Conservation (phyloP, 2,329 filamentous ascomycete species). For the Drechslerella dactyloides region DNA sequence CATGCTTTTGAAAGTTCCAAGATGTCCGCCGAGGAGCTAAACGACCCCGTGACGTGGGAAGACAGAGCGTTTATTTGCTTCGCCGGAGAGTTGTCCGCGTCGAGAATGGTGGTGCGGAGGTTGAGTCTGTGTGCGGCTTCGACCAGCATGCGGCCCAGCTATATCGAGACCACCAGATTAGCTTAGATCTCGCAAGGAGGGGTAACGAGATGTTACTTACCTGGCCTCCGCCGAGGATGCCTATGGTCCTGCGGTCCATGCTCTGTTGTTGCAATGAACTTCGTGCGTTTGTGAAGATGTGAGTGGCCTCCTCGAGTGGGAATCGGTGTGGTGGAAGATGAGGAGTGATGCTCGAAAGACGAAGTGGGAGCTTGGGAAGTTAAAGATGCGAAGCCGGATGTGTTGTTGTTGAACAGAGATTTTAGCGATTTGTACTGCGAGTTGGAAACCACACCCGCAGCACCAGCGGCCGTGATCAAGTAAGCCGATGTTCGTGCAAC, state of each 20-base stretch:
- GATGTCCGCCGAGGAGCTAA: constrained; percentile 81
- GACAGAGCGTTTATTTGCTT: constrained; percentile 81
- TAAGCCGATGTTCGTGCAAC: constrained; percentile 39
- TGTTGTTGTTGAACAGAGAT: constrained; percentile 45
- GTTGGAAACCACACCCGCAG: constrained; percentile 34
- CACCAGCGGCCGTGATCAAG: constrained; percentile 32
- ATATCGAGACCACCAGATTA: constrained; percentile 53
- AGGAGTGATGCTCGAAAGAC: constrained; percentile 31
- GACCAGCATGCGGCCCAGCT: constrained; percentile 87
- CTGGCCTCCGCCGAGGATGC: constrained; percentile 70
- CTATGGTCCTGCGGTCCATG: constrained; percentile 57
- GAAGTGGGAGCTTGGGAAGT: constrained; percentile 15
- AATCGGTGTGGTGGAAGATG: constrained; percentile 1
- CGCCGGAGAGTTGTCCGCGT: constrained; percentile 76
- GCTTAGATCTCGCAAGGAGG: not conserved
- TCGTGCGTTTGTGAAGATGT: constrained; percentile 22
- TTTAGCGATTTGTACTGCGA: constrained; percentile 49
- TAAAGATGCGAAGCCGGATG: constrained; percentile 20
- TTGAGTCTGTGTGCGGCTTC: constrained; percentile 83
- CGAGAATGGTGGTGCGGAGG: constrained; percentile 78
- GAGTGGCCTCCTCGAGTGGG: constrained; percentile 10
- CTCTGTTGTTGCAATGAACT: constrained; percentile 47
- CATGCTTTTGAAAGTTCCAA: constrained; percentile 75
- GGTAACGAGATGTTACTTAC: constrained; percentile 36
- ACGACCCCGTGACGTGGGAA: constrained; percentile 81